phyloP scores from a whole-genome alignment of 2,329 filamentous ascomycete species.

The Pseudogymnoascus sp. region DNA sequence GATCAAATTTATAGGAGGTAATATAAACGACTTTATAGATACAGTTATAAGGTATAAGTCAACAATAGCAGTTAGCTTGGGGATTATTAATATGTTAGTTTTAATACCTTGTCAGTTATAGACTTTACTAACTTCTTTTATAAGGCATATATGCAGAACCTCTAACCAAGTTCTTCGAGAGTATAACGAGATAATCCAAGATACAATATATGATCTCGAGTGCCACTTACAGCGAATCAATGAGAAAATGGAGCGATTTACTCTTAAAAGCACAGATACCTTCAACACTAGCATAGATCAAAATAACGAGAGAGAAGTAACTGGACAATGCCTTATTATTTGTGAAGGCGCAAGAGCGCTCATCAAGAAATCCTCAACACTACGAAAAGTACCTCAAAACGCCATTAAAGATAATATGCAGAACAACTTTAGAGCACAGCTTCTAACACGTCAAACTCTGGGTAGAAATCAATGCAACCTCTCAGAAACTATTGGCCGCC shows the following conservation, averaged over 20 bases:
- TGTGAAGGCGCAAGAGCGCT: slow-evolving; percentile 31
- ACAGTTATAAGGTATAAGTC: slow-evolving; percentile 31
- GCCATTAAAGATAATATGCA: background rate
- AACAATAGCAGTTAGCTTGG: slow-evolving; percentile 32
- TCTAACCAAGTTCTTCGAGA: slow-evolving; percentile 28
- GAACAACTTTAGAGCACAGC: slow-evolving; percentile 29
- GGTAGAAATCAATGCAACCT: slow-evolving; percentile 28
- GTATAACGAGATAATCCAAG: slow-evolving; percentile 32
- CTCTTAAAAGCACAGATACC: slow-evolving; percentile 15
- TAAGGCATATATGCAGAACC: slow-evolving; percentile 28
- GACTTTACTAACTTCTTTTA: slow-evolving; percentile 20
- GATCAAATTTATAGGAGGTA: slow-evolving; percentile 34
- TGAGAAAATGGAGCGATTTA: slow-evolving; percentile 26
- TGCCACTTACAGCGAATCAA: slow-evolving; percentile 30
- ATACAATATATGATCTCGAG: slow-evolving; percentile 30
- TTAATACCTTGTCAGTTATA: slow-evolving; percentile 10
- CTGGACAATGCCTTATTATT: slow-evolving; percentile 32
- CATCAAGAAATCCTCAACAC: slow-evolving; percentile 26
- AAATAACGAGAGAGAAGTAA: slow-evolving; percentile 31
- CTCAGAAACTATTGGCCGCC: slow-evolving; percentile 26
- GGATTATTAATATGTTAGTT: slow-evolving; percentile 31
- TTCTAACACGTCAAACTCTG: slow-evolving; percentile 27
- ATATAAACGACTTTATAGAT: slow-evolving; percentile 35
- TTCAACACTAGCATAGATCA: slow-evolving; percentile 25
- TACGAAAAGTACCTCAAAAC: slow-evolving; percentile 14